Conservation (phyloP, 2,329 filamentous ascomycete species). For the Mycosphaerelloides madeirae region DNA sequence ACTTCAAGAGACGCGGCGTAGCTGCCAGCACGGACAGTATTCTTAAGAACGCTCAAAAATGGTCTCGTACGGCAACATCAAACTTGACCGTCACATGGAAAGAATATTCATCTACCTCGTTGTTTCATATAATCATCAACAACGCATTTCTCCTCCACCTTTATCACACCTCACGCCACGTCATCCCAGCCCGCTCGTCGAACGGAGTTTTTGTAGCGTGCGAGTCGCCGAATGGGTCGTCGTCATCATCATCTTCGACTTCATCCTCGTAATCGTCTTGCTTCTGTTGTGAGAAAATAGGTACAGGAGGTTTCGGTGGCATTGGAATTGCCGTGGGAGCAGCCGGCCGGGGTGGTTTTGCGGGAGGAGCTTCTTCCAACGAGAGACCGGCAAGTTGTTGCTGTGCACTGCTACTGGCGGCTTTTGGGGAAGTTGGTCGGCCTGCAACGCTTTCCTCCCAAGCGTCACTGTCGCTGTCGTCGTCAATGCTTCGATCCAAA, state of each 20-base stretch:
- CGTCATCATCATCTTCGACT: slow-evolving; percentile 67
- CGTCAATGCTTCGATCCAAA: slow-evolving; percentile 77
- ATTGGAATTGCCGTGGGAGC: slow-evolving; percentile 35
- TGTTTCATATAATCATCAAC: no score
- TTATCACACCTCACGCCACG: slow-evolving; percentile 36
- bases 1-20: no score
- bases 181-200: slow-evolving; percentile 23
- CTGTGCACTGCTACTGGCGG: slow-evolving; percentile 27
- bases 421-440: slow-evolving; percentile 6
- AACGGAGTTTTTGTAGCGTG: slow-evolving; percentile 61
- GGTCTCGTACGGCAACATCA: no score
- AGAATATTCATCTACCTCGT: no score
- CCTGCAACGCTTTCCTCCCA: slow-evolving; percentile 41
- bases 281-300: slow-evolving; percentile 7
- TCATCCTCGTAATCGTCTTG: slow-evolving; percentile 49
- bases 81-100: no score
- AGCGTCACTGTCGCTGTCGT: slow-evolving; percentile 61
- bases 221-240: slow-evolving; percentile 80
- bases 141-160: no score
- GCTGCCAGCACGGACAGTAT: no score
- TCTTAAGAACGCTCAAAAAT: no score
- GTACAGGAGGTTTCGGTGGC: slow-evolving; percentile 27
- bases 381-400: slow-evolving; percentile 44
- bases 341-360: slow-evolving; percentile 46
- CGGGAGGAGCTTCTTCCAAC: slow-evolving; percentile 42